Conservation (phyloP, 108 stramenopile species). For the Cyclotella sp. region DNA sequence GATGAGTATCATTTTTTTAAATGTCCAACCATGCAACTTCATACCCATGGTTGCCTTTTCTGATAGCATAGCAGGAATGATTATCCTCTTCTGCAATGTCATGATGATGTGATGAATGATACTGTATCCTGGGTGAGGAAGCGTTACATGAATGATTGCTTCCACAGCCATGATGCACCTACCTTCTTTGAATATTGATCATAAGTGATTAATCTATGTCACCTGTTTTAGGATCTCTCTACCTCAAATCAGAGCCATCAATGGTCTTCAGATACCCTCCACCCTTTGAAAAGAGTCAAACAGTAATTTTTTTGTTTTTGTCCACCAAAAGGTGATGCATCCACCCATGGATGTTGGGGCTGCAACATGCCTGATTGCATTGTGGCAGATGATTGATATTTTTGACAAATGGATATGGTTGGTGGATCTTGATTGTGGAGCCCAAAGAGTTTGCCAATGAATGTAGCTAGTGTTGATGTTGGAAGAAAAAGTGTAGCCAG, state of each 20-base stretch:
- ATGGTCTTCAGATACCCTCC: slow-evolving; percentile 76
- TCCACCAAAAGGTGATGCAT: no score
- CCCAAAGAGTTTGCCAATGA: no score
- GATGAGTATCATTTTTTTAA: slow-evolving; percentile 77
- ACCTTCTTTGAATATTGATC: not conserved
- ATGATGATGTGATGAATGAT: slow-evolving; percentile 29
- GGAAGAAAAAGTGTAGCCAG: no score
- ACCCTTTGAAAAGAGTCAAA: slow-evolving; percentile 73
- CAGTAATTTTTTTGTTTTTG: slow-evolving; percentile 43
- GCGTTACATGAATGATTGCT: slow-evolving; percentile 36
- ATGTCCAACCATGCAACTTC: slow-evolving; percentile 87
- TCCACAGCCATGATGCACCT: slow-evolving; percentile 14
- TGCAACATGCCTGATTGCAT: no score
- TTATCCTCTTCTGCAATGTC: slow-evolving; percentile 19
- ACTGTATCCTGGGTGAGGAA: slow-evolving; percentile 33
- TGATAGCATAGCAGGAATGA: slow-evolving; percentile 59
- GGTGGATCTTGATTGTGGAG: no score
- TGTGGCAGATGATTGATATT: no score
- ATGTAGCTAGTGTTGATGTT: no score
- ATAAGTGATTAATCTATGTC: slow-evolving; percentile 32
- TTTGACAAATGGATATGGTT: no score
- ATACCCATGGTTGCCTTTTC: slow-evolving; percentile 86
- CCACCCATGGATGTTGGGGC: no score
- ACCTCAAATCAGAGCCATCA: slow-evolving; percentile 54
- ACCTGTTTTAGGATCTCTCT: slow-evolving; percentile 82